A percentile compares a stretch with the other conserved stretches of the same genome.
These are phyloP conservation scores for Spiraea crenata DNA, from an alignment of 331 rosid species.

Conservation along the genomic window DNA sequence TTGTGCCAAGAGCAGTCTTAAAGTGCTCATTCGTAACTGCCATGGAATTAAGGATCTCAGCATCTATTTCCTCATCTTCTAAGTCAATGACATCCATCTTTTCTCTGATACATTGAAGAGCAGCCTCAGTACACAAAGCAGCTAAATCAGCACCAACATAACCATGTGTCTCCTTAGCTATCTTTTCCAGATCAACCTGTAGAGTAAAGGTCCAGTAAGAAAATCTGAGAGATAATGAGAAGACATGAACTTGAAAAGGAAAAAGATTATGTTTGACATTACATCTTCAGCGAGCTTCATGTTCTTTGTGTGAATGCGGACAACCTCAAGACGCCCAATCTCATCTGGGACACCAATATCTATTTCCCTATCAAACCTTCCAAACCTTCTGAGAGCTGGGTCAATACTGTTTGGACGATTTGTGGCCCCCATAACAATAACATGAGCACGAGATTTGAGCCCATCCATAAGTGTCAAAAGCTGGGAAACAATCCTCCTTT, in stretches of 20 bases:
- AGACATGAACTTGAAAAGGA: neutral
- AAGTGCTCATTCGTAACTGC: constrained; percentile 96
- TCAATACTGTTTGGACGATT: constrained; percentile 39
- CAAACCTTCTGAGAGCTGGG: constrained; percentile 95
- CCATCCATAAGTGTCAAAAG: no score
- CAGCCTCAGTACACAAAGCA: constrained; percentile 97
- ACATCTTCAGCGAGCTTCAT: constrained; percentile 97
- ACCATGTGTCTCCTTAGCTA: constrained; percentile 91
- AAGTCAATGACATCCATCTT: constrained; percentile 97
- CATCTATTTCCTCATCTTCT: constrained; percentile 94
- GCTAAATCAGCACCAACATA: constrained; percentile 98
- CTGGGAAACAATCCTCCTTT: no score
- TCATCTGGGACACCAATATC: constrained; percentile 97
- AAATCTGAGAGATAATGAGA: constrained; percentile 7
- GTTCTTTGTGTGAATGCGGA: constrained; percentile 96
- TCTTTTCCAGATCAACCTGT: constrained; percentile 89
- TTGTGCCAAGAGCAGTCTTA: constrained; percentile 90
- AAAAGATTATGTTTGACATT: constrained; percentile 21
- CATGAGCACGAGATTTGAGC: no score
- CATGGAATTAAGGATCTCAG: constrained; percentile 94
- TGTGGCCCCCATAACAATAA: no score
- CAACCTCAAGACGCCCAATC: constrained; percentile 94
- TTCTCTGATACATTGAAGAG: constrained; percentile 95
- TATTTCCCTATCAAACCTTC: constrained; percentile 90
- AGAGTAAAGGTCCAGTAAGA: constrained; percentile 12